Percentiles rank a stretch among this genome's conserved stretches.
Conservation (phyloP, 495 filamentous ascomycete species). For the Elasticomyces elasticus region DNA sequence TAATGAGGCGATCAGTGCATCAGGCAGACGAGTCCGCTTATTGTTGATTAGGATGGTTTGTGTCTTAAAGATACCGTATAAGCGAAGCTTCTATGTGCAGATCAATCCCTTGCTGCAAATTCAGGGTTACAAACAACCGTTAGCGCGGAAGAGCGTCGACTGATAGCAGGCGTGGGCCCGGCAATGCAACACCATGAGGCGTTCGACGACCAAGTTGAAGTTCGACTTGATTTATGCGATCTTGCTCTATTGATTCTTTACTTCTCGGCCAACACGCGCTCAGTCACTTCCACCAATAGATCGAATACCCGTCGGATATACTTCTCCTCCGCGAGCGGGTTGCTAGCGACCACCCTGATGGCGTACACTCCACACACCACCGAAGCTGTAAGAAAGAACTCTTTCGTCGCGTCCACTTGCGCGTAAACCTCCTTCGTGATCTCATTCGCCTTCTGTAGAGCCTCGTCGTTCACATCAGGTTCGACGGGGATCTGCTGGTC, state of each 20-base stretch:
- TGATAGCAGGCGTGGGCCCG: too few species aligned
- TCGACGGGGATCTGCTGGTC: slow-evolving; percentile 9
- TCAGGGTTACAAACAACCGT: too few species aligned
- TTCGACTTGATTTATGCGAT: too few species aligned
- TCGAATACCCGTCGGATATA: slow-evolving; percentile 67
- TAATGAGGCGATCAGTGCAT: slow-evolving; percentile 1
- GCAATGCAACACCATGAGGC: too few species aligned
- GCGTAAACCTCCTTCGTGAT: slow-evolving; percentile 74
- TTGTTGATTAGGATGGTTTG: too few species aligned
- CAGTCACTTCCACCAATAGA: slow-evolving; percentile 59
- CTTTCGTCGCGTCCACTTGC: slow-evolving; percentile 58
- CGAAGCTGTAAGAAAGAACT: slow-evolving; percentile 76
- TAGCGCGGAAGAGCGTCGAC: too few species aligned
- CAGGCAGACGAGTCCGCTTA: too few species aligned
- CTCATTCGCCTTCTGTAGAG: slow-evolving; percentile 47
- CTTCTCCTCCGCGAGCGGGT: slow-evolving; percentile 56
- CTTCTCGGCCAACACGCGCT: slow-evolving; percentile 51
- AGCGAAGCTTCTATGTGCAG: too few species aligned
- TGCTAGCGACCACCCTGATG: slow-evolving; percentile 72
- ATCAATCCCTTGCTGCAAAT: too few species aligned
- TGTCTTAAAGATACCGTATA: too few species aligned
- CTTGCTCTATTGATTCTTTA: too few species aligned
- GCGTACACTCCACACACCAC: slow-evolving; percentile 66
- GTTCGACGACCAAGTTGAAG: too few species aligned
- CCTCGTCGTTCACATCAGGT: slow-evolving; percentile 25